Percentiles rank a stretch among this genome's conserved stretches.
phyloP scores from a whole-genome alignment of 2,329 filamentous ascomycete genomes.

The Penicillium sp. region DNA sequence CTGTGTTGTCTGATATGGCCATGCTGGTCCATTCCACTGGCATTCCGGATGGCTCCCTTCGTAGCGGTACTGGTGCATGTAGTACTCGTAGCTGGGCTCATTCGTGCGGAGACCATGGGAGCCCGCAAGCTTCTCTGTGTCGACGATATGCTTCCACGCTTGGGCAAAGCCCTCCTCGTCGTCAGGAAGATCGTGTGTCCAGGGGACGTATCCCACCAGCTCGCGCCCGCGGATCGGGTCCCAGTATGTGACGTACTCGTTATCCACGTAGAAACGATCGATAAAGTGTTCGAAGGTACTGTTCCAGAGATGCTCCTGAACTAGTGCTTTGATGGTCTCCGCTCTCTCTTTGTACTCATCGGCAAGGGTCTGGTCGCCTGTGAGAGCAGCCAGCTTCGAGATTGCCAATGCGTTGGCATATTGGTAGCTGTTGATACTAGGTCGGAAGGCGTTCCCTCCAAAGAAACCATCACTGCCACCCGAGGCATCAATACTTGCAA shows the following conservation, averaged over 20 bases:
- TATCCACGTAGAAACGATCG: constrained; percentile 48
- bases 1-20: constrained; percentile 52
- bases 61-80: constrained; percentile 45
- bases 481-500: constrained; percentile 49
- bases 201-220: constrained; percentile 50
- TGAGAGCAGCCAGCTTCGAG: constrained; percentile 43
- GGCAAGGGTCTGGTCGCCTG: constrained; percentile 26
- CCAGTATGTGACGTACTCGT: constrained; percentile 41
- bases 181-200: constrained; percentile 50
- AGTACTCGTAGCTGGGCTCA: constrained; percentile 52
- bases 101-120: constrained; percentile 46
- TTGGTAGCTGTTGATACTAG: constrained; percentile 52
- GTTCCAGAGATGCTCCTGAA: constrained; percentile 51
- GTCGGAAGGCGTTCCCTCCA: constrained; percentile 49
- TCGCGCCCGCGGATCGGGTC: constrained; percentile 49
- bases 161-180: constrained; percentile 42
- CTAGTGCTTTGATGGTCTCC: constrained; percentile 39
- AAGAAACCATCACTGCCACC: constrained; percentile 43
- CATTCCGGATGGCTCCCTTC: constrained; percentile 43
- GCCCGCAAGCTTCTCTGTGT: constrained; percentile 41
- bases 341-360: constrained; percentile 36
- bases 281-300: constrained; percentile 51
- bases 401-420: constrained; percentile 52
- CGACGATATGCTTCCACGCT: constrained; percentile 33
- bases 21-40: constrained; percentile 53